phyloP scores from a whole-genome alignment of 1,284 basidiomycete genomes.

The Sphaerobolus stellatus region DNA sequence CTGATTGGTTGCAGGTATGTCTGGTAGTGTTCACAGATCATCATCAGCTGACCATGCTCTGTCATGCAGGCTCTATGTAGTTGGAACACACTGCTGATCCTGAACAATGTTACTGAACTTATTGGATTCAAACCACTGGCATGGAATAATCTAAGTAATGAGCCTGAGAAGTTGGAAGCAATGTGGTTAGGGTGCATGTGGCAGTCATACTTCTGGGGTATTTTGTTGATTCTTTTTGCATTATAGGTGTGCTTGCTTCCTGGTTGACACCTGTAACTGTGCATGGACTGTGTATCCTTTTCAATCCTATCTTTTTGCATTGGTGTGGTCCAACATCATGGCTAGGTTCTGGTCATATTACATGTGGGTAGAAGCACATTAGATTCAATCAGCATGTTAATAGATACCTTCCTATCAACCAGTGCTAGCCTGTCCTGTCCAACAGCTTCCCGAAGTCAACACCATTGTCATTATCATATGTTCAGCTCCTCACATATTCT shows the following conservation, averaged over 20 bases:
- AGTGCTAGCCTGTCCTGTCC: slow-evolving; percentile 57
- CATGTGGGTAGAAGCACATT: slow-evolving; percentile 37
- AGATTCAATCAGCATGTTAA: neutral
- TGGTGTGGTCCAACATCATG: slow-evolving; percentile 57
- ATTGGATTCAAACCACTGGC: slow-evolving; percentile 19
- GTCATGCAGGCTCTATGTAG: neutral
- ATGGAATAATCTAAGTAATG: neutral
- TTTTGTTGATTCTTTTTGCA: neutral
- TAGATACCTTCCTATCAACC: neutral
- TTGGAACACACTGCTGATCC: neutral
- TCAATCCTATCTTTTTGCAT: slow-evolving; percentile 69
- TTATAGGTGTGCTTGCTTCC: slow-evolving; percentile 61
- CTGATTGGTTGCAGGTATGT: neutral
- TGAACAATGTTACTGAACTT: slow-evolving; percentile 10
- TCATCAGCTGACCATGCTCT: neutral
- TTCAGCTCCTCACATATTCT: slow-evolving; percentile 11
- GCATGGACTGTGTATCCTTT: slow-evolving; percentile 62
- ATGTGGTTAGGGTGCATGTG: slow-evolving; percentile 61
- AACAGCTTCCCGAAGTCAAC: slow-evolving; percentile 65
- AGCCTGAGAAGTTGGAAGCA: slow-evolving; percentile 49
- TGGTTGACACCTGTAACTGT: slow-evolving; percentile 50
- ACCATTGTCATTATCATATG: slow-evolving; percentile 58
- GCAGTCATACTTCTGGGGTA: neutral
- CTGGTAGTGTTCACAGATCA: neutral
- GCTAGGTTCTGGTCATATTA: slow-evolving; percentile 58